Conservation (phyloP, 495 filamentous ascomycete genomes). For the Gamarada debralockiae region DNA sequence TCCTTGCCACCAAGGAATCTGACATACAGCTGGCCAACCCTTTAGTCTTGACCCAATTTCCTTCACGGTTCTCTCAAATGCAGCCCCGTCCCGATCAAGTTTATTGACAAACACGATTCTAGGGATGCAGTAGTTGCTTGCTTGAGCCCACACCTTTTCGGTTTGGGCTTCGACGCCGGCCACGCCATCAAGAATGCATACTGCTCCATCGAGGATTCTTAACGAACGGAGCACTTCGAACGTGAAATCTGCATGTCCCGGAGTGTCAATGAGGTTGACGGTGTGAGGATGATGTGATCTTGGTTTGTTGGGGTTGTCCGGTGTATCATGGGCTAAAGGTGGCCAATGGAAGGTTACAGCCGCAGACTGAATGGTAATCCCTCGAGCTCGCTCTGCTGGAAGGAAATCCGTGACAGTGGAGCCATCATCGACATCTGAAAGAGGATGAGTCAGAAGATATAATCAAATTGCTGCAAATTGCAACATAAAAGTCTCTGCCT, state of each 20-base stretch:
- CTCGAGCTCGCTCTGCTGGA: constrained; percentile 86
- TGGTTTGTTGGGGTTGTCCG: constrained; percentile 31
- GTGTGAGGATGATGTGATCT: constrained; percentile 52
- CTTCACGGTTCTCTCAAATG: constrained; percentile 80
- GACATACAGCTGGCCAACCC: constrained; percentile 86
- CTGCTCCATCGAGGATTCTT: constrained; percentile 88
- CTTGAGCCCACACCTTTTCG: constrained; percentile 94
- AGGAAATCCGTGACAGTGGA: constrained; percentile 98
- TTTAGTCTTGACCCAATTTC: constrained; percentile 77
- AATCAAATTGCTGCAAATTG: not conserved
- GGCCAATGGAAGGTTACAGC: constrained; percentile 93
- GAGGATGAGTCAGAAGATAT: not conserved
- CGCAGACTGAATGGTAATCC: constrained; percentile 97
- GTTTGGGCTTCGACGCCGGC: constrained; percentile 98
- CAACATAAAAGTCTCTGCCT: not conserved
- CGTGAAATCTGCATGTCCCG: constrained; percentile 96
- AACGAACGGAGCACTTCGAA: constrained; percentile 95
- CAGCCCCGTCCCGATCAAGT: constrained; percentile 89
- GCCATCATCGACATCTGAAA: constrained; percentile 86
- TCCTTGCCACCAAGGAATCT: constrained; percentile 87
- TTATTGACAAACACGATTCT: constrained; percentile 92
- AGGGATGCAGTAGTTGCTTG: constrained; percentile 79
- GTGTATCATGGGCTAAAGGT: constrained; percentile 15
- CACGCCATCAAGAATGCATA: constrained; percentile 95
- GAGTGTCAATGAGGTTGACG: constrained; percentile 96